Percentiles rank a stretch among this genome's conserved stretches.
Evolutionary conservation across 352 stramenopile genomes (phyloP).

Genomic region (Phytophthora capsici): DNA sequence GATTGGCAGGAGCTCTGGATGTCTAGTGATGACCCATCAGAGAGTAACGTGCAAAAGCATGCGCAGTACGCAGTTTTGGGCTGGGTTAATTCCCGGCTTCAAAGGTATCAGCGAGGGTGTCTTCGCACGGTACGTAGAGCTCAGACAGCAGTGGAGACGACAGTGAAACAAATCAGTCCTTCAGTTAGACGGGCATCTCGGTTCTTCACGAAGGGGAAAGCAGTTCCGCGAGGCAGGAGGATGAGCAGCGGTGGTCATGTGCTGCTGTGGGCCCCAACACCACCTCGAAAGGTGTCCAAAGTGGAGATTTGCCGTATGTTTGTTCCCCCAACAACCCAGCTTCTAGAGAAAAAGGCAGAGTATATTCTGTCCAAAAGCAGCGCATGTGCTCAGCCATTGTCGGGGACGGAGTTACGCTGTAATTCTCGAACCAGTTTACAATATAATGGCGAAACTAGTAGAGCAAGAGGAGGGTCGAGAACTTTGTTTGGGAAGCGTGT

Average conservation of each 20-base stretch:
- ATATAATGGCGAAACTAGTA: too few relatives aligned
- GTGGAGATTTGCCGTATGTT: slow-evolving; percentile 36
- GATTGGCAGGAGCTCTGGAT: slow-evolving; percentile 69
- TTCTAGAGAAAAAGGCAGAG: slow-evolving; percentile 63
- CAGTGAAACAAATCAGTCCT: too few relatives aligned
- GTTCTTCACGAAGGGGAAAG: background rate
- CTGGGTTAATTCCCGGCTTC: slow-evolving; percentile 57
- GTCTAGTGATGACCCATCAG: slow-evolving; percentile 32
- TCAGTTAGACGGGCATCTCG: background rate
- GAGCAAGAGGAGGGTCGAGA: too few relatives aligned
- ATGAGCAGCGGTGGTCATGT: background rate
- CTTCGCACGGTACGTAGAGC: slow-evolving; percentile 45
- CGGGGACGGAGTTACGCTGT: slow-evolving; percentile 11
- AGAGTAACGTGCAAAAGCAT: slow-evolving; percentile 60
- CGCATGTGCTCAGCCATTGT: slow-evolving; percentile 27
- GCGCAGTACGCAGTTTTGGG: slow-evolving; percentile 63
- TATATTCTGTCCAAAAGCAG: slow-evolving; percentile 52
- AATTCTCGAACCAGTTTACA: slow-evolving; percentile 8
- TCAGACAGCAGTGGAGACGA: background rate
- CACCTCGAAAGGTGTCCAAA: slow-evolving; percentile 11
- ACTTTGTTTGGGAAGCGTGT: too few relatives aligned
- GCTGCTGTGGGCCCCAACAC: background rate
- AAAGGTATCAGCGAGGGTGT: slow-evolving; percentile 49
- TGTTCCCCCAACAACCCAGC: slow-evolving; percentile 45
- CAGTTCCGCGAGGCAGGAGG: background rate